A percentile compares a stretch with the other conserved stretches of the same genome.
Conservation (phyloP, 352 stramenopile genomes). For the Phytophthora multivora region DNA sequence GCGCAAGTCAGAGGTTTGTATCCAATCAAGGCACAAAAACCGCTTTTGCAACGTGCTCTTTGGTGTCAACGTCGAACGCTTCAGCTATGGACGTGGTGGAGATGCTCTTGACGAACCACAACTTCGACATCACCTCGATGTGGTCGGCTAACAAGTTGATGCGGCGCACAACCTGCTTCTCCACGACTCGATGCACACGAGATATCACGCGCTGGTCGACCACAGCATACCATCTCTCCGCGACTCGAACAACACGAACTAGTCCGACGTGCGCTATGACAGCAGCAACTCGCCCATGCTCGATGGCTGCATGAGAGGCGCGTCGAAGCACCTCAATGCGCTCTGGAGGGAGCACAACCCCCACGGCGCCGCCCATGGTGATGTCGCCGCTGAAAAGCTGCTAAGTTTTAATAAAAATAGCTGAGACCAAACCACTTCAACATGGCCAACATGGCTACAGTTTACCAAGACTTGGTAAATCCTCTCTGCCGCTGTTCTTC, state of each 20-base stretch:
- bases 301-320: constrained; percentile 23
- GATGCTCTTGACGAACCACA: constrained; percentile 68
- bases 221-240: constrained; percentile 48
- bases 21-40: not conserved
- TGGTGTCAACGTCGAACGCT: constrained; percentile 52
- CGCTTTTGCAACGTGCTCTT: constrained; percentile 44
- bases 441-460: constrained; percentile 25
- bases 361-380: constrained; percentile 55
- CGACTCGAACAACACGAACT: constrained; percentile 39
- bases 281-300: constrained; percentile 33
- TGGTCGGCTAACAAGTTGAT: constrained; percentile 49
- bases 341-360: constrained; percentile 39
- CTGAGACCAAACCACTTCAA: constrained; percentile 21
- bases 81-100: constrained; percentile 59
- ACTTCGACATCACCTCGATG: constrained; percentile 61
- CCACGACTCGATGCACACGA: constrained; percentile 50
- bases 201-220: constrained; percentile 63
- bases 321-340: constrained; percentile 26
- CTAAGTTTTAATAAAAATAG: constrained; percentile 37
- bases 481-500: constrained; percentile 21
- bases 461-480: not conserved
- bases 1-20: constrained; percentile 1
- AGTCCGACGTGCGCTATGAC: constrained; percentile 41
- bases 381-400: not conserved
- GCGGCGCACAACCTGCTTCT: constrained; percentile 52